Evolutionary conservation across 1,284 basidiomycete species (phyloP), one percentile per base, ranked within the genome.

Genomic region (Naganishia sp.): DNA sequence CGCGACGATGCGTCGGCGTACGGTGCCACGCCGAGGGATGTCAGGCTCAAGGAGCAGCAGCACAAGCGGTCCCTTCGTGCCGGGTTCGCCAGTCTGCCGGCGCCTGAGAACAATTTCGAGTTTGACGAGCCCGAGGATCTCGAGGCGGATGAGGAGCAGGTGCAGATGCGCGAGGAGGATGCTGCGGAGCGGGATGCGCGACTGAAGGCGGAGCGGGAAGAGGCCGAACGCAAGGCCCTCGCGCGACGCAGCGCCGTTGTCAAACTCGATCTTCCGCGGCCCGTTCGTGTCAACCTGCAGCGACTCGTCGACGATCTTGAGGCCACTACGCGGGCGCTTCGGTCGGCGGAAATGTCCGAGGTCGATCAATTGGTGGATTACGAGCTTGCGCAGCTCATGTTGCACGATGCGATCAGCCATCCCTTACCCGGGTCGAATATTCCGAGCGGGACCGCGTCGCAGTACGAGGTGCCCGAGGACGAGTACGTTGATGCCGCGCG

Each of bases 91-190:
- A 87, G 81, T 68, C 83, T 99, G 18, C 96, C 96, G 0, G 88
- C 87, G 71, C 94, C 96, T 0, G 93, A 97, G 81, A 99, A 99
- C 78, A 95, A 99, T 79, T 99, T 98, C 74, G 94, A 99, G 79
- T 82, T 99, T 50, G 85, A 95, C 28, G 87, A 97, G 5, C 92
- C 92, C 5, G 92, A 93, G 67, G 86, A 84, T 11, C 86, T 86
- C 2, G 79, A 77, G 23, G 81, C 80, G 10, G 82, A 77, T 25
- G 80, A 77, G n/a, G 78, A 78, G 41, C 75, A 72, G 10, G 79
- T 74, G 5, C 75, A 75, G 15, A 66, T 85, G 68, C 79, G 83
- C 0, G 89, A 89, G 72, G 91, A 95, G 78, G 95, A 99, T 78
- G 93, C 93, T 0, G 90, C 93, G 0, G 94, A 96, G 75, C 85